phyloP scores from a whole-genome alignment of 805 yeast genomes.

The Saccharomycopsis sp. region DNA sequence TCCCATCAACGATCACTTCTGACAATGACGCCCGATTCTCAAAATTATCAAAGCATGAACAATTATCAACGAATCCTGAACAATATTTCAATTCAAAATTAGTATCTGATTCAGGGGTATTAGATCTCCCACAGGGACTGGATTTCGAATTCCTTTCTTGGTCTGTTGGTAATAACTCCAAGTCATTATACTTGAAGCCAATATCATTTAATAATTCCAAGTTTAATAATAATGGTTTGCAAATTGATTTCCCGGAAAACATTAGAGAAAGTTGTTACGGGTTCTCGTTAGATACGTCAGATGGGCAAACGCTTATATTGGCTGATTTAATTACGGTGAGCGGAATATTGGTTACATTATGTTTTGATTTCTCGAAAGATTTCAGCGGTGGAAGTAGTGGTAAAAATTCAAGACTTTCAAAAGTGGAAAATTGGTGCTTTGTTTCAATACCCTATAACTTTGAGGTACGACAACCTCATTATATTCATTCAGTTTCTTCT shows the following conservation, averaged over 20 bases:
- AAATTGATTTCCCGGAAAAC: slow-evolving; percentile 34
- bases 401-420: slow-evolving; percentile 19
- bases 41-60: slow-evolving; percentile 3
- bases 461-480: slow-evolving; percentile 48
- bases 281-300: slow-evolving; percentile 27
- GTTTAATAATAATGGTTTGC: not conserved
- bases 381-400: slow-evolving; percentile 29
- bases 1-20: slow-evolving; percentile 3
- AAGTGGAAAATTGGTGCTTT: slow-evolving; percentile 53
- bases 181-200: slow-evolving; percentile 4
- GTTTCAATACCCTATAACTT: slow-evolving; percentile 64
- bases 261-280: slow-evolving; percentile 33
- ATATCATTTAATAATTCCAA: not conserved
- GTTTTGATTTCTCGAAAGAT: slow-evolving; percentile 33
- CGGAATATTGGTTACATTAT: slow-evolving; percentile 46
- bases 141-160: not conserved
- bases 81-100: slow-evolving; percentile 4
- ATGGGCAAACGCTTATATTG: slow-evolving; percentile 30
- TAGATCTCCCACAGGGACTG: not conserved
- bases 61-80: slow-evolving; percentile 9
- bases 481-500: slow-evolving; percentile 40
- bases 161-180: slow-evolving; percentile 1
- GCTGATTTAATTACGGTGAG: slow-evolving; percentile 48
- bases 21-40: not conserved
- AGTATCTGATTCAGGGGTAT: not conserved